Conservation (phyloP, 768 basidiomycete species). For the Lentinus brumalis region DNA sequence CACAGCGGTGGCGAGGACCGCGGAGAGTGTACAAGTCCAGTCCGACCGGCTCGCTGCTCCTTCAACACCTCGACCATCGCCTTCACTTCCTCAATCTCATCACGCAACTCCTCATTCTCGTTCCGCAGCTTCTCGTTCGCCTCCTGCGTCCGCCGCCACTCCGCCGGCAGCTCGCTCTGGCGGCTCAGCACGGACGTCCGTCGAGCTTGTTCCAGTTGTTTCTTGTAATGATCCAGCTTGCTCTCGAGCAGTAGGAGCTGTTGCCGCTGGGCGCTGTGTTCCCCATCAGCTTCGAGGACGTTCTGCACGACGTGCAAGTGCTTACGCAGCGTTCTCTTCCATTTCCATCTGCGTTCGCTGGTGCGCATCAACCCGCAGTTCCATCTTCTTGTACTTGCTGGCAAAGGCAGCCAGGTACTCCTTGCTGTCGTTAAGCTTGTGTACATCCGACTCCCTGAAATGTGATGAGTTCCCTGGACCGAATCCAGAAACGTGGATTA, state of each 20-base stretch:
- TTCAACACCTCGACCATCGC: slow-evolving; percentile 72
- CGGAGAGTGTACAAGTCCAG: slow-evolving; percentile 48
- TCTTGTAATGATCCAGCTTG: slow-evolving; percentile 48
- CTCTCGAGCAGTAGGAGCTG: slow-evolving; percentile 66
- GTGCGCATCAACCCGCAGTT: slow-evolving; percentile 60
- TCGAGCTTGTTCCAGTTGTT: slow-evolving; percentile 39
- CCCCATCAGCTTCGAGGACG: neutral
- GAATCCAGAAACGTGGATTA: neutral
- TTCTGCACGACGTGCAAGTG: neutral
- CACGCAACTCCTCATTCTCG: slow-evolving; percentile 56
- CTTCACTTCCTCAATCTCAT: slow-evolving; percentile 65
- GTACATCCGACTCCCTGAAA: slow-evolving; percentile 73
- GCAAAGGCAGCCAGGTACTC: slow-evolving; percentile 59
- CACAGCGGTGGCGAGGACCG: slow-evolving; percentile 40
- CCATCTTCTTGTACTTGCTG: slow-evolving; percentile 65
- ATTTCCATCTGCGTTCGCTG: slow-evolving; percentile 53
- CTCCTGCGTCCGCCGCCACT: slow-evolving; percentile 48
- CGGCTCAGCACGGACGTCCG: slow-evolving; percentile 5
- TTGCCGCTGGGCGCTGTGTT: slow-evolving; percentile 52
- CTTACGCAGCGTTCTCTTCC: slow-evolving; percentile 63
- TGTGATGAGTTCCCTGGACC: neutral
- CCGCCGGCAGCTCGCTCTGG: slow-evolving; percentile 20
- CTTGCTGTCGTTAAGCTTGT: slow-evolving; percentile 64
- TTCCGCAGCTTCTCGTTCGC: slow-evolving; percentile 57
- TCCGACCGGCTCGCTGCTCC: slow-evolving; percentile 52